Base-by-base conservation (phyloP, 768 basidiomycete species). In the Hemileccinum impolitum region DNA sequence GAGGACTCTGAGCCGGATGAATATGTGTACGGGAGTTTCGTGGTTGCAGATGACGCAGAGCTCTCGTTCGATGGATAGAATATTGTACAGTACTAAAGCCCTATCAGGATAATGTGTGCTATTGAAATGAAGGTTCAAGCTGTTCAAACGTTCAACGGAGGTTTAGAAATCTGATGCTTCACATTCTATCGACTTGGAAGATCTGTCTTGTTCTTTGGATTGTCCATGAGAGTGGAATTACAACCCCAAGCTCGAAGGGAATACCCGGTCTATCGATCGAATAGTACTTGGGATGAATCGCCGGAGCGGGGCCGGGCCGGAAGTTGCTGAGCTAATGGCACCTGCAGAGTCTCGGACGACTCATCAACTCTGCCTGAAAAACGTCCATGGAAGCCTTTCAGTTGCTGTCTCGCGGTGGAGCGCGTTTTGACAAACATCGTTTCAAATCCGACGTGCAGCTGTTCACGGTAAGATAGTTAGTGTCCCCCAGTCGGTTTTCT, bases 331-430 rank as follows among this genome's bases (percentile, higher is more conserved):
- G 17, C 14, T 18, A 23, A n/a, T 18, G n/a, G 3, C 23, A 23
- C 23, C 6, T 6, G 23, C 12, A 36, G 35, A 31, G 9, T 23
- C 28, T 42, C 8, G 23, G n/a, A n/a, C n/a, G n/a, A n/a, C n/a
- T n/a, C n/a, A 21, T 21, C 31, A 25, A 44, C 34, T 25, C 15
- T 21, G 38, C 11, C 8, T 2, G 9, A 12, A 36, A 8, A 39
- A 52, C 38, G 12, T 19, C 28, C 42, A 90, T 90, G 87, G 91
- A 94, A 58, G 85, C 91, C 5, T 98, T 98, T 66, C 87, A 87
- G 55, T 68, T 96, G 12, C 80, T 98, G 23, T 92, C 94, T 28
- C 80, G 90, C 14, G 94, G 94, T 30, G 91, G 92, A 1, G 79
- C 78, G 1, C 77, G 74, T 47, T 96, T 97, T 56, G 77, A 94